Evolutionary conservation across 306 rosid genomes (phyloP), one percentile per base, ranked within the genome.

Genomic region (Dryas alaskensis): DNA sequence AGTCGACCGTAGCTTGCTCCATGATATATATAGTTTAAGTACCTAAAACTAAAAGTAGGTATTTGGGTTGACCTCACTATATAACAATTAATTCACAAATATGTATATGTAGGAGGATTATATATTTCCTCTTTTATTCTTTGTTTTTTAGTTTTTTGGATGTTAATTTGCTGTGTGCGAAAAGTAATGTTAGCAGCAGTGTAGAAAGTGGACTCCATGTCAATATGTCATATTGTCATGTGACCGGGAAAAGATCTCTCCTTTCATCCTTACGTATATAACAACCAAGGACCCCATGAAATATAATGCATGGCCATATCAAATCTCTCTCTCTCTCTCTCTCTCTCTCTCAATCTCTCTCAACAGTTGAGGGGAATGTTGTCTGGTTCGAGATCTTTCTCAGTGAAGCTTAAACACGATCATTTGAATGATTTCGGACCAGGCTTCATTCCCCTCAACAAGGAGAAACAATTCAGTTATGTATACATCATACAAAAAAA

Each of bases 361-460:
- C 65, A 82, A 87, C 79, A 52, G 96, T 86, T 90, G 92, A 75
- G 96, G 88, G 89, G 84, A 84, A 86, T 81, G 92, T 87, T 16
- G 83, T 90, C 89, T 83, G 96, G 89, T 61, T 87, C 92, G 88
- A 90, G 69, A 86, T 81, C 91, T 54, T 82, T 86, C 88, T 49
- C 37, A 31, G 83, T 74, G 74, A 79, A 76, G 62, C 81, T 78
- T 7, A 57, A 10, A 58, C 77, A 61, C 48, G 43, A 45, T 50
- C 51, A 13, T 51, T 42, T 22, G 84, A 70, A 54, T 80, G 91
- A 90, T 88, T 80, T 88, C 96, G 96, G 96, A 90, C 92, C 92
- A 90, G 96, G 89, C 91, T 87, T 90, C 96, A 88, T 90, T 90
- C 96, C 92, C 92, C 96, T 84, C 96, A 89, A 68, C 92, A 4